Evolutionary conservation across 768 basidiomycete species (phyloP).

Genomic region (Suillus ampliporus): DNA sequence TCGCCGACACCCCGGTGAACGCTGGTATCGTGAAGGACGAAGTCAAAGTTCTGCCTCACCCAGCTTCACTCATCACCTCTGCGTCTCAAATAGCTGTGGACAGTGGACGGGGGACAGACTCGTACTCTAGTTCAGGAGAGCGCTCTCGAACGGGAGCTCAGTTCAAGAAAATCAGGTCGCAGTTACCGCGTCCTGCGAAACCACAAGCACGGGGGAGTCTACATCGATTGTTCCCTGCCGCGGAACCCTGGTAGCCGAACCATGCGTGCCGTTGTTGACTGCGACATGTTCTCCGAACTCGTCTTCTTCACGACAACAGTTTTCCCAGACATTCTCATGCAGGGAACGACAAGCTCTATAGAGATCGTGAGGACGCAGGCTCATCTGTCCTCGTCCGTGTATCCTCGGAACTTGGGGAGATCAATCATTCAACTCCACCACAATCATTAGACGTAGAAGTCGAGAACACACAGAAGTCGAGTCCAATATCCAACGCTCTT

Average conservation of each 20-base stretch:
- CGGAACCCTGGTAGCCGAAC: not conserved
- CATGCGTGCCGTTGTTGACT: not conserved
- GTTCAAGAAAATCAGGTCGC: not conserved
- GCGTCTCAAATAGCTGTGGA: not conserved
- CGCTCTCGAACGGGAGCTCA: not conserved
- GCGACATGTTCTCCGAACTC: not conserved
- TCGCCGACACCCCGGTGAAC: not conserved
- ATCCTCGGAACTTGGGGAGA: not conserved
- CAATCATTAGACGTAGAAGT: not conserved
- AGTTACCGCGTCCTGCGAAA: not conserved
- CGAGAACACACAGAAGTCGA: not conserved
- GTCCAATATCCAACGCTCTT: not conserved
- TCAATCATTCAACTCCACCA: not conserved
- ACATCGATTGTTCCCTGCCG: not conserved
- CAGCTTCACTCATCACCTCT: not conserved
- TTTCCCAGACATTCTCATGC: not conserved
- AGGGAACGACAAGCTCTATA: not conserved
- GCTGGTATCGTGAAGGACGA: not conserved
- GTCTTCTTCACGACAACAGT: not conserved
- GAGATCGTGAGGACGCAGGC: not conserved
- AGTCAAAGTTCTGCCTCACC: not conserved
- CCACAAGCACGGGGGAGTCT: not conserved
- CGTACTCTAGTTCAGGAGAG: not conserved
- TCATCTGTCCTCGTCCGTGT: not conserved
- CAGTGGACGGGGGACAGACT: too few relatives aligned